Percentiles rank a stretch among this genome's conserved stretches.
Conservation (phyloP, 305 asterid genomes). For the Salvia sclarea region DNA sequence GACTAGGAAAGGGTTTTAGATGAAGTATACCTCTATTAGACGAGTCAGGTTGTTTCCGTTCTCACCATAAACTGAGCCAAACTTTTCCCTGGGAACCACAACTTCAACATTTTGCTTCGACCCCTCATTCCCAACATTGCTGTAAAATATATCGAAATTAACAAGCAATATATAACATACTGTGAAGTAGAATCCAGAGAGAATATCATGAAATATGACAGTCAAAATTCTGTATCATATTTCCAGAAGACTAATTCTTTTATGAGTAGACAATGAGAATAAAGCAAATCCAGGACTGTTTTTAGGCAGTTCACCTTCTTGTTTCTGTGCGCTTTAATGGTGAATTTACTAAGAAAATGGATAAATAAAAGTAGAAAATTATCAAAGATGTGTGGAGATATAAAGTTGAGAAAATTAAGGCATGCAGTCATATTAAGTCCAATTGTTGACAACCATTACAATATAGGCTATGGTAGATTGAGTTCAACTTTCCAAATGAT, state of each 20-base stretch:
- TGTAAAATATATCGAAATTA: slow-evolving; percentile 29
- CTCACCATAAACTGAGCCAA: slow-evolving; percentile 54
- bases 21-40: slow-evolving; percentile 49
- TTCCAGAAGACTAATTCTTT: neutral
- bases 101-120: slow-evolving; percentile 35
- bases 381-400: neutral
- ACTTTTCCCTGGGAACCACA: slow-evolving; percentile 39
- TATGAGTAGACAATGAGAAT: neutral
- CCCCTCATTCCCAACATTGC: slow-evolving; percentile 34
- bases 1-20: slow-evolving; percentile 2
- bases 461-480: neutral
- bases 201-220: neutral
- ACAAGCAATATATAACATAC: neutral
- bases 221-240: neutral
- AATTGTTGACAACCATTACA: neutral
- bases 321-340: neutral
- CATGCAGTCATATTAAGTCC: neutral
- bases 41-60: slow-evolving; percentile 54
- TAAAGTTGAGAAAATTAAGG: neutral
- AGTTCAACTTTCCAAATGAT: neutral
- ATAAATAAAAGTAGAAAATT: neutral
- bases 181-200: neutral
- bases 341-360: neutral
- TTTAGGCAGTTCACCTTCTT: neutral
- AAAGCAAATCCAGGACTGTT: neutral